Base-by-base conservation (phyloP, 345 rosid species). In the Geranium rotundifolium region DNA sequence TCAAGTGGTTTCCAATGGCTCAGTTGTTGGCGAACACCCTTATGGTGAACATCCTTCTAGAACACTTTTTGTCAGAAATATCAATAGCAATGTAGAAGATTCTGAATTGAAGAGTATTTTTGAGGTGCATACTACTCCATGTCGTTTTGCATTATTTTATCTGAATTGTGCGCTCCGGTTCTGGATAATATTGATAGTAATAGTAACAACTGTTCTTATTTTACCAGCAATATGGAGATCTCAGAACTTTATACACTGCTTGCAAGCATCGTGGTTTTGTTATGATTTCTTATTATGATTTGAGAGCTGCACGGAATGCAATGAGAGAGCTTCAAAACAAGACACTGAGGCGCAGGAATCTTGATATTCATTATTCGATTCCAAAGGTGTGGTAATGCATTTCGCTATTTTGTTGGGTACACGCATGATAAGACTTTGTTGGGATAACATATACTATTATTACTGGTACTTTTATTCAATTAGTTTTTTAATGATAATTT, bases 261-360 rank as follows among this genome's bases (percentile, higher is more conserved):
- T 76, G 86, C 88, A 95, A 88, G 76, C 88, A 84, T 75, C 83
- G 76, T 46, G 97, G 97, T 59, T 86, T 82, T 79, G 81, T 88
- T 63, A 73, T 90, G 80, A 75, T 95, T 64, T 81, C 96, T 15
- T 95, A 88, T 77, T 85, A 81, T 75, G 99, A 95, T 76, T 81
- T 90, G 72, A 82, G 99, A 74, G 96, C 96, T 62, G 92, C 99
- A 58, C 80, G 71, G 58, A 82, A 81, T 54, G 97, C 97, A 17
- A 81, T 82, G 80, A 79, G 78, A 73, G 70, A 79, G 49, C 96
- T 95, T 63, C 97, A 95, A 66, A 77, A 79, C 65, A 79, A 71
- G 77, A 75, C 81, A 29, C 54, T 88, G 73, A 75, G 87, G 77
- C 84, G 77, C 55, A 77, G 75, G 66, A 84, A 83, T 62, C 91